Base-by-base conservation (phyloP, 1,139 yeast genomes). In the Nakaseomyces kungkrabaensis region DNA sequence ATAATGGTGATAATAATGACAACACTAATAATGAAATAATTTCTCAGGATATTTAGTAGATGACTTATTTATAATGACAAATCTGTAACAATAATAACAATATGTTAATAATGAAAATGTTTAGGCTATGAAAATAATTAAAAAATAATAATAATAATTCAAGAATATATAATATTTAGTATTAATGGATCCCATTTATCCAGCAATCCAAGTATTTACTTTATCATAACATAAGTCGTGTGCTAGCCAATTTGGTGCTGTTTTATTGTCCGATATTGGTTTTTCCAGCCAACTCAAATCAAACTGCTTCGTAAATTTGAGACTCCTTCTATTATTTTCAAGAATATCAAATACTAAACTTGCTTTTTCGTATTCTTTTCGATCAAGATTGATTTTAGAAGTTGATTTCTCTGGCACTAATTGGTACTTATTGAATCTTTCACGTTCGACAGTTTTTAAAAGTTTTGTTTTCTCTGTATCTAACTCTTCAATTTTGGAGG, bases 381-480 rank as follows among this genome's bases (percentile, higher is more conserved):
- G 34, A 10, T 52, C 52, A 24, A 50, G 22, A 6, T 46, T 32
- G 9, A 52, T 25, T n/a, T 48, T 46, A 17, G 45, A 40, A 9
- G 47, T 11, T 10, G 27, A 36, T 4, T 31, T 36, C 32, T 48
- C 46, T n/a, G 27, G 33, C 26, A 46, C 33, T 10, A 38, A 10
- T 27, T 48, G 54, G 17, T 50, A 50, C 27, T 47, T 43, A 3
- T 47, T 24, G 4, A 49, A 32, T 26, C 43, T 46, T 8, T 32
- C 32, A 13, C 26, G 25, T 33, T 47, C 34, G 48, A 33, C 9
- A 37, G 33, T 3, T 32, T n/a, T 11, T 22, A 32, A 22, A 37
- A 13, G 33, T 26, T 26, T n/a, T 26, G n/a, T 13, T 29, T n/a
- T 13, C 11, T 46, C 22, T 37, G n/a, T n/a, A 24, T 45, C 34